These are phyloP conservation scores for Manihot esculenta DNA, from an alignment of 441 rosid species.

Conservation along the genomic window DNA sequence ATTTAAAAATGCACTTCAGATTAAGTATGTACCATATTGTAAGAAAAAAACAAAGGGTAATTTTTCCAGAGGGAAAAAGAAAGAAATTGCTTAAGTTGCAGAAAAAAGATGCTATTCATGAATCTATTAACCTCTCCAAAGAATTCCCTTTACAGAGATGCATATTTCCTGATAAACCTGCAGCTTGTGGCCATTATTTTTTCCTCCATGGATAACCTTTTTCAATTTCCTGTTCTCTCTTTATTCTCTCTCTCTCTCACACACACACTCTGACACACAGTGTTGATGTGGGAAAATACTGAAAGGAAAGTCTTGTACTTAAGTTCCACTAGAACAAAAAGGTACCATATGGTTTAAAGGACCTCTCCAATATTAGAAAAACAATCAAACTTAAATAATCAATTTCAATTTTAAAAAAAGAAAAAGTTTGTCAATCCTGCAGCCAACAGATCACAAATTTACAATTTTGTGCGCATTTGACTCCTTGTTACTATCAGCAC, in stretches of 20 bases:
- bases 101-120: neutral
- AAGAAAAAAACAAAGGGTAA: neutral
- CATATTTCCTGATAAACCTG: no score
- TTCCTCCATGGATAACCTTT: no score
- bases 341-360: neutral
- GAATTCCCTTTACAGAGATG: no score
- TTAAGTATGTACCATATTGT: neutral
- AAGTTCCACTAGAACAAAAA: neutral
- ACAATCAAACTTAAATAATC: neutral
- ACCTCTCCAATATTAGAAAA: neutral
- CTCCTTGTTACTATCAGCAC: neutral
- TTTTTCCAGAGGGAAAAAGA: neutral
- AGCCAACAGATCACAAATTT: neutral
- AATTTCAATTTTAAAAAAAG: no score
- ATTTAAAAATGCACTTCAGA: constrained; percentile 14
- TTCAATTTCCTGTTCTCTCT: no score
- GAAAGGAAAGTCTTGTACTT: no score
- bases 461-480: neutral
- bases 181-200: no score
- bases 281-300: no score
- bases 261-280: no score
- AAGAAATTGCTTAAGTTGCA: neutral
- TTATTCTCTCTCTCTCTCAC: no score
- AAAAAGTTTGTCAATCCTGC: neutral
- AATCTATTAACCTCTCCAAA: neutral